Evolutionary conservation across 2,329 filamentous ascomycete genomes (phyloP).

Genomic region (Paraconiothyrium brasiliense): DNA sequence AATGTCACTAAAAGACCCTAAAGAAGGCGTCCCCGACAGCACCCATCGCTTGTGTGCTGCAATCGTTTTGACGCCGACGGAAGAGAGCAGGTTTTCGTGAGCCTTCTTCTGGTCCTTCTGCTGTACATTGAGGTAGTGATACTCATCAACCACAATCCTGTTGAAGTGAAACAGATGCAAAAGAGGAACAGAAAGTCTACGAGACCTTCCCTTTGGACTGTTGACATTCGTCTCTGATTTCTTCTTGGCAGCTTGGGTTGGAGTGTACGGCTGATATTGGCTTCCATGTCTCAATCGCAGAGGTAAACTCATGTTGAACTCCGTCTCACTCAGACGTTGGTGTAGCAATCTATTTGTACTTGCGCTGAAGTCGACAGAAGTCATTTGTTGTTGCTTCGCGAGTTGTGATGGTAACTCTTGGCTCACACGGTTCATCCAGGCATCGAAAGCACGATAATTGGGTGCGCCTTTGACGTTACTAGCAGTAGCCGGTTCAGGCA

Average conservation of each 20-base stretch:
- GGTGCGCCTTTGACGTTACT: conserved; percentile 23
- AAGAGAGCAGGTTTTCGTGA: conserved; percentile 26
- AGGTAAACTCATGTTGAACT: conserved; percentile 50
- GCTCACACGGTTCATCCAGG: conserved; percentile 62
- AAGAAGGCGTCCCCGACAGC: conserved; percentile 69
- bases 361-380: conserved; percentile 40
- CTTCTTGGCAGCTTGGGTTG: conserved; percentile 7
- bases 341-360: conserved; percentile 33
- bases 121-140: conserved; percentile 62
- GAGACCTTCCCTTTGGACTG: not conserved
- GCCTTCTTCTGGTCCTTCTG: conserved; percentile 24
- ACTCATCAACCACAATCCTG: conserved; percentile 71
- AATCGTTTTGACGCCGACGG: conserved; percentile 56
- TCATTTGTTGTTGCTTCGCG: conserved; percentile 41
- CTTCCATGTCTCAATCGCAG: conserved; percentile 50
- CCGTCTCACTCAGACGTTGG: conserved; percentile 40
- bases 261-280: conserved; percentile 38
- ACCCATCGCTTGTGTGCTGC: conserved; percentile 66
- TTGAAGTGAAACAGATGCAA: conserved; percentile 70
- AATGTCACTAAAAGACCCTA: conserved; percentile 67
- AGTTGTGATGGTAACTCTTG: conserved; percentile 55
- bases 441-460: conserved; percentile 59
- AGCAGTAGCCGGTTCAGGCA: conserved; percentile 45
- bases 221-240: not conserved
- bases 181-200: conserved; percentile 36